A percentile compares a stretch with the other conserved stretches of the same genome.
These are phyloP conservation scores for Aspergillus ustus DNA, from an alignment of 2,329 filamentous ascomycete genomes.

Conservation along the genomic window DNA sequence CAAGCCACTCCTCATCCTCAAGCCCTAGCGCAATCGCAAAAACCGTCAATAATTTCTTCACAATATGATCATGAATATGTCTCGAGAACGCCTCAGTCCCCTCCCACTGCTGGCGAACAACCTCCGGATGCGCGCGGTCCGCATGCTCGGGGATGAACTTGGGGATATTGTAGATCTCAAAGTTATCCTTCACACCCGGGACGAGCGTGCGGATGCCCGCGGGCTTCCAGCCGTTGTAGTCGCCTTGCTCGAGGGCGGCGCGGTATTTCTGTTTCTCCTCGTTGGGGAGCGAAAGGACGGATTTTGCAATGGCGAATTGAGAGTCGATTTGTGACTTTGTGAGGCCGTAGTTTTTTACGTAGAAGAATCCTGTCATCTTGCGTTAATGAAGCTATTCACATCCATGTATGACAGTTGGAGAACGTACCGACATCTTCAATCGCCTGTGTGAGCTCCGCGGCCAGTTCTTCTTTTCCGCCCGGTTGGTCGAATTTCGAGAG, in stretches of 20 bases:
- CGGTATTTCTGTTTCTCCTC: conserved; percentile 62
- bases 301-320: conserved; percentile 64
- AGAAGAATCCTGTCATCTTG: conserved; percentile 58
- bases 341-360: conserved; percentile 64
- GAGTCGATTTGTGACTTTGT: conserved; percentile 61
- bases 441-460: conserved; percentile 58
- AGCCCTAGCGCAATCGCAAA: neutral
- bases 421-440: conserved; percentile 48
- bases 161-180: conserved; percentile 64
- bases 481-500: conserved; percentile 58
- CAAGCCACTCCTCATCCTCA: neutral
- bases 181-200: conserved; percentile 50
- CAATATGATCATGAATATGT: conserved; percentile 1
- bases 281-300: conserved; percentile 59
- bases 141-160: conserved; percentile 56
- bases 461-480: conserved; percentile 58
- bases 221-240: conserved; percentile 61
- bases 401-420: too few species aligned
- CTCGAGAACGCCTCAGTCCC: conserved; percentile 34
- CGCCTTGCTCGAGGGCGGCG: conserved; percentile 55
- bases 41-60: neutral
- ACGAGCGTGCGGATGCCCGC: conserved; percentile 39
- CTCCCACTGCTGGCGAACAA: conserved; percentile 55
- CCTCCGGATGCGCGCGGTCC: conserved; percentile 50
- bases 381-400: neutral